Base-by-base conservation (phyloP, 2,329 filamentous ascomycete genomes). In the Penicillium hordei region DNA sequence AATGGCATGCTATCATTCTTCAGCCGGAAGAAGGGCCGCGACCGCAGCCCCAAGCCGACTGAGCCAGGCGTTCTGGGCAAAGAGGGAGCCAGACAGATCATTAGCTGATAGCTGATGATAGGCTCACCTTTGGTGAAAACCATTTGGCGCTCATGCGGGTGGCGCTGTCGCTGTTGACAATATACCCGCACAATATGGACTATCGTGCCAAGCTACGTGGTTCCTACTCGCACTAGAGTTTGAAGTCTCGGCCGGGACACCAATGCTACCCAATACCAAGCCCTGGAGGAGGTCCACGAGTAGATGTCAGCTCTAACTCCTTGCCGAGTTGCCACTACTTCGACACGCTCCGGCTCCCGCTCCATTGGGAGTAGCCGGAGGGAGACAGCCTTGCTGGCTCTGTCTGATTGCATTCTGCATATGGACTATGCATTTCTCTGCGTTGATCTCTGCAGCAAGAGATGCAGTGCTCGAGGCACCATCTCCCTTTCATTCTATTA, bases 51-150 rank as follows among this genome's bases (percentile, higher is more conserved):
- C 1, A 97, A 96, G 78, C 93, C 93, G 27, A 93, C 91, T 74
- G 93, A 97, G 77, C 85, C 91, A 55, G 94, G 94, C 58, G 93
- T 99, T 8, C 72, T 99, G 58, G 94, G 94, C 57, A 97, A 97
- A 72, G 93, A 97, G 73, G 94, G 94, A 17, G 93, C 94, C 12
- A 83, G 94, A 72, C 88, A 91, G 63, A 84, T 93, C 56, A 89
- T 93, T 70, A 87, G 85, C 67, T 89, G 79, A 79, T 33, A 33
- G 2, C 31, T 33, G 15, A 33, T 13, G 31, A 15, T 53, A 27
- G 6, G 13, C 19, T 38, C 12, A 6, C 19, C 17, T 39, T 17
- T 19, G 33, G 31, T 44, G 21, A 17, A 46, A 48, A n/a, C n/a
- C 23, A 31, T 38, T 29, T 39, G 13, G 33, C 42, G 42, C 38